A percentile compares a stretch with the other conserved stretches of the same genome.
These are phyloP conservation scores for Beta lomatogona DNA, from an alignment of 179 eudicot genomes.

Conservation along the genomic window DNA sequence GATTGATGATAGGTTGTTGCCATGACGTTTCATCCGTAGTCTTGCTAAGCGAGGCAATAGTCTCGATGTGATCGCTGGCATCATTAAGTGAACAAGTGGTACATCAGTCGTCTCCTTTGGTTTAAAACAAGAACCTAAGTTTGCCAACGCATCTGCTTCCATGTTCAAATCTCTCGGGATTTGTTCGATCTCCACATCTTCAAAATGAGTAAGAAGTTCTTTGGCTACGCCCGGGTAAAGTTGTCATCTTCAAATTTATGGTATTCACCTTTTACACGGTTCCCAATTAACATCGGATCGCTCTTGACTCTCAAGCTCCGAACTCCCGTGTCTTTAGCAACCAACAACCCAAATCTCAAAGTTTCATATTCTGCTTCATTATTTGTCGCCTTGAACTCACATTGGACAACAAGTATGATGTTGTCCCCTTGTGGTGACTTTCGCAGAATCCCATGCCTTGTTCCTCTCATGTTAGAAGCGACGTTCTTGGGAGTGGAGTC, in stretches of 20 bases:
- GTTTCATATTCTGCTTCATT: not conserved
- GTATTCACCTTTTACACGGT: not conserved
- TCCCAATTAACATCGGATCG: not conserved
- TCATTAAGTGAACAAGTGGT: not conserved
- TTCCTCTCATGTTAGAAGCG: not conserved
- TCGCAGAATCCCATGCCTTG: not conserved
- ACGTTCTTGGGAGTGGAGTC: too few relatives aligned
- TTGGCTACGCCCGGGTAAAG: not conserved
- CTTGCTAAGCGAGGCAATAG: too few relatives aligned
- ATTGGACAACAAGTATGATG: not conserved
- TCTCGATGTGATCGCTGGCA: too few relatives aligned
- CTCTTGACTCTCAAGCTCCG: not conserved
- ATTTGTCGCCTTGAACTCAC: not conserved
- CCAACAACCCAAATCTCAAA: not conserved
- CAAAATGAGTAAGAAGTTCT: too few relatives aligned
- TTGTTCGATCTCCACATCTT: too few relatives aligned
- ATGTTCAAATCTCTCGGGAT: not conserved
- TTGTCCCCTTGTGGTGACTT: not conserved
- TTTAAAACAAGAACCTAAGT: not conserved
- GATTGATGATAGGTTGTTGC: too few relatives aligned
- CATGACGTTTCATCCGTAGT: too few relatives aligned
- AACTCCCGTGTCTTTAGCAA: not conserved
- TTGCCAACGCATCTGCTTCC: not conserved
- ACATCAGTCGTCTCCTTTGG: too few relatives aligned
- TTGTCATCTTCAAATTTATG: not conserved